Conservation (phyloP, 257 asterid species). For the Ligustrum vulgare region DNA sequence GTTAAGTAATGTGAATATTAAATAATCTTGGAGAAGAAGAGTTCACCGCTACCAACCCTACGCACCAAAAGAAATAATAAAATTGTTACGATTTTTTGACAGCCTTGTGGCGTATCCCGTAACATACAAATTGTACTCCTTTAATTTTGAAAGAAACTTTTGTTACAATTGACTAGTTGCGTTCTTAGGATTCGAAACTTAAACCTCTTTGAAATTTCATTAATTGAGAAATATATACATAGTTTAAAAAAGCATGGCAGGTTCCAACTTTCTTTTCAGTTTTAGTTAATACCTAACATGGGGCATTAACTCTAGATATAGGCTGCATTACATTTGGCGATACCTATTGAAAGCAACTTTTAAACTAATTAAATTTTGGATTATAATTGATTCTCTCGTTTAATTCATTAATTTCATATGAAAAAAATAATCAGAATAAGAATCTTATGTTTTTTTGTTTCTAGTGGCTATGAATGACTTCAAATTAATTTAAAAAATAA, state of each 20-base stretch:
- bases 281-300: neutral
- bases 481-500: too few species aligned
- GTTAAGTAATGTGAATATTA: neutral
- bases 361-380: conserved; percentile 26
- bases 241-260: neutral
- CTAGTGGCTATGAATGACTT: conserved; percentile 18
- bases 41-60: too few species aligned
- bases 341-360: conserved; percentile 34
- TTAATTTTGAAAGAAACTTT: too few species aligned
- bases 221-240: too few species aligned
- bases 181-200: too few species aligned
- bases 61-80: too few species aligned
- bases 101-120: too few species aligned
- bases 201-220: too few species aligned
- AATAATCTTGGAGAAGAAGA: neutral
- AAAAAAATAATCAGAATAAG: conserved; percentile 3
- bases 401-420: conserved; percentile 20
- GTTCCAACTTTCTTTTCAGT: neutral
- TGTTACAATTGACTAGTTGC: too few species aligned
- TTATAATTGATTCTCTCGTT: conserved; percentile 23
- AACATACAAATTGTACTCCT: too few species aligned
- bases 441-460: conserved; percentile 22
- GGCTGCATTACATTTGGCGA: conserved; percentile 24
- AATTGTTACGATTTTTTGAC: too few species aligned
- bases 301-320: conserved; percentile 13